Base-by-base conservation (phyloP, 139 green algal genomes). In the Ettlia oleoabundans region DNA sequence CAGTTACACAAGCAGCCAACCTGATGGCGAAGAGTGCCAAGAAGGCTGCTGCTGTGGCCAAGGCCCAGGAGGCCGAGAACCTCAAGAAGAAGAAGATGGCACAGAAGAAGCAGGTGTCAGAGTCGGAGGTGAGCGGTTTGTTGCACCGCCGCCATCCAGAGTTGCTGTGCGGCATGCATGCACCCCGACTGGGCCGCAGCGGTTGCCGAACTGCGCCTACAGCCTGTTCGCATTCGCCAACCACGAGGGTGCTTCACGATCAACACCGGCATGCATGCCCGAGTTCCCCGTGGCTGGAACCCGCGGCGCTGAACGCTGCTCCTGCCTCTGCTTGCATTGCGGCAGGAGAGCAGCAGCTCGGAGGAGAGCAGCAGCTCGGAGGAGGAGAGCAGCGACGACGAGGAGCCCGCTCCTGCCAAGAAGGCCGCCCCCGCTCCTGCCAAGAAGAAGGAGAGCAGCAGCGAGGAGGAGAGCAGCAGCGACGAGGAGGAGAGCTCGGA, bases 281-380 rank as follows among this genome's bases (percentile, higher is more conserved):
- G 26, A 22, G 26, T 41, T 41, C n/a, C n/a, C n/a, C n/a, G n/a
- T n/a, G n/a, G n/a, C n/a, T n/a, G n/a, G n/a, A n/a, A n/a, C n/a
- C n/a, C n/a, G n/a, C n/a, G n/a, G n/a, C n/a, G n/a, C n/a, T n/a
- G n/a, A n/a, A n/a, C n/a, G n/a, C 32, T 35, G 43, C 47, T 81
- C 52, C 38, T 19, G 43, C 73, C 37, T 18, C 6, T n/a, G 30
- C 4, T 24, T 32, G 41, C 69, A 55, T n/a, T n/a, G n/a, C n/a
- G 42, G 65, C 61, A 83, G 42, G 41, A 74, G 76, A 53, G 63
- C 76, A 75, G 42, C 30, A 28, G 41, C n/a, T n/a, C n/a, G 18
- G 73, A 74, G 30, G 78, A 80, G 62, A 70, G 77, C 82, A 81
- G 69, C 76, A 83, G 77, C 76, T 76, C 85, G 52, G 81, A 84